phyloP scores from a whole-genome alignment of 148 eudicot genomes.

The Silene conica region DNA sequence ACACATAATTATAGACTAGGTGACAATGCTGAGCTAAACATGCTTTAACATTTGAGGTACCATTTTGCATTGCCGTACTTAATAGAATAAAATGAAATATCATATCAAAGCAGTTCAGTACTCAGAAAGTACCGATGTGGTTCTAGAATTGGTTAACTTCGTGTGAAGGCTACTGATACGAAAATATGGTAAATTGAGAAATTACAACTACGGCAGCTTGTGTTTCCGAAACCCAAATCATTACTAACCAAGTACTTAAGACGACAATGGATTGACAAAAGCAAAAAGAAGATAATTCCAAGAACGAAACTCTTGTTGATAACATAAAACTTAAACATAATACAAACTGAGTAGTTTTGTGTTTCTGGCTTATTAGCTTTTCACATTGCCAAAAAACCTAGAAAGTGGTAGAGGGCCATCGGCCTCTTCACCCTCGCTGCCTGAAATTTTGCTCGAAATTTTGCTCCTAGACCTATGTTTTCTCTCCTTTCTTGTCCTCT shows the following conservation, averaged over 20 bases:
- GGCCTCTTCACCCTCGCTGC: slow-evolving; percentile 45
- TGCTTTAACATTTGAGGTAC: too few species aligned
- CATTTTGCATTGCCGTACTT: too few species aligned
- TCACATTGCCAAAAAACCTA: slow-evolving; percentile 78
- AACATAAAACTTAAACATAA: slow-evolving; percentile 15
- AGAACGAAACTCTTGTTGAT: slow-evolving; percentile 15
- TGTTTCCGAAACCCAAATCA: background rate
- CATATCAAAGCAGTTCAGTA: too few species aligned
- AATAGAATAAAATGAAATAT: too few species aligned
- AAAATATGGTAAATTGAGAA: background rate
- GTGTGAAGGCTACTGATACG: background rate
- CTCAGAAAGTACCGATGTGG: too few species aligned
- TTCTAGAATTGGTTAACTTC: too few species aligned
- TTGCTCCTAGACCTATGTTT: slow-evolving; percentile 69
- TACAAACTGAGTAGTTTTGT: slow-evolving; percentile 11
- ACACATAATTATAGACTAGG: too few species aligned
- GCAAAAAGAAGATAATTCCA: slow-evolving; percentile 5
- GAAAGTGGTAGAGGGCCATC: slow-evolving; percentile 92
- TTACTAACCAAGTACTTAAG: slow-evolving; percentile 11
- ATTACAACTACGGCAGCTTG: background rate
- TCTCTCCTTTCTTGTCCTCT: slow-evolving; percentile 64
- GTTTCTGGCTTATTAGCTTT: slow-evolving; percentile 38
- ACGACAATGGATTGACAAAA: background rate
- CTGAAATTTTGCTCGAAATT: slow-evolving; percentile 56
- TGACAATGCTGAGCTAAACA: too few species aligned